A percentile compares a stretch with the other conserved stretches of the same genome.
These are phyloP conservation scores for Limonomyces culmigenus DNA, from an alignment of 1,284 basidiomycete species.

Conservation along the genomic window DNA sequence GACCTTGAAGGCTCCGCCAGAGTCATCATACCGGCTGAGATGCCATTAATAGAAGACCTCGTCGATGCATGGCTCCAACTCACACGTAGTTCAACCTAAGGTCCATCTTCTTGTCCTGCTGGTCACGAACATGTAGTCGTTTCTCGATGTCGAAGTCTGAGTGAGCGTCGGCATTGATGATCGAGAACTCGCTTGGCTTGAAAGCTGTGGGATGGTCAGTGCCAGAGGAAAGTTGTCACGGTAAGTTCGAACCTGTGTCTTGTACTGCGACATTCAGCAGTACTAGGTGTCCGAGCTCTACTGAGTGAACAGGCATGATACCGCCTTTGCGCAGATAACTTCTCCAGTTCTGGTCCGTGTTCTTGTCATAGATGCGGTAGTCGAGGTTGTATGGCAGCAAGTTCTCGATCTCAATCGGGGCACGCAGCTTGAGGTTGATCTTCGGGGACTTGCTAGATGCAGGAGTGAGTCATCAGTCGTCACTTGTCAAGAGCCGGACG, in stretches of 20 bases:
- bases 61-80: constrained; percentile 10
- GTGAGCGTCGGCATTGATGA: constrained; percentile 89
- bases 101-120: constrained; percentile 63
- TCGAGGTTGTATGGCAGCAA: constrained; percentile 90
- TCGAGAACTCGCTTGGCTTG: constrained; percentile 94
- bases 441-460: constrained; percentile 64
- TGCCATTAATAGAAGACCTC: background rate
- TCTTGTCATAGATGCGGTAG: constrained; percentile 94
- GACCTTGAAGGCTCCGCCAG: constrained; percentile 96
- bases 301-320: constrained; percentile 92
- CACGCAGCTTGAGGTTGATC: constrained; percentile 77
- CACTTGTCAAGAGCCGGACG: constrained; percentile 7
- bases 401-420: constrained; percentile 95
- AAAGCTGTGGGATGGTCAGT: constrained; percentile 35
- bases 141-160: constrained; percentile 83
- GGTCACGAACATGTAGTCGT: constrained; percentile 59
- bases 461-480: constrained; percentile 2
- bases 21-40: constrained; percentile 66
- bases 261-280: constrained; percentile 86
- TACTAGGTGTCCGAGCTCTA: constrained; percentile 86
- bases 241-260: constrained; percentile 52
- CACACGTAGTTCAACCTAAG: constrained; percentile 83
- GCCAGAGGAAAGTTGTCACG: background rate
- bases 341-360: constrained; percentile 81
- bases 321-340: constrained; percentile 92